phyloP scores from a whole-genome alignment of 495 filamentous ascomycete genomes.

The Astrocystis sublimbata region DNA sequence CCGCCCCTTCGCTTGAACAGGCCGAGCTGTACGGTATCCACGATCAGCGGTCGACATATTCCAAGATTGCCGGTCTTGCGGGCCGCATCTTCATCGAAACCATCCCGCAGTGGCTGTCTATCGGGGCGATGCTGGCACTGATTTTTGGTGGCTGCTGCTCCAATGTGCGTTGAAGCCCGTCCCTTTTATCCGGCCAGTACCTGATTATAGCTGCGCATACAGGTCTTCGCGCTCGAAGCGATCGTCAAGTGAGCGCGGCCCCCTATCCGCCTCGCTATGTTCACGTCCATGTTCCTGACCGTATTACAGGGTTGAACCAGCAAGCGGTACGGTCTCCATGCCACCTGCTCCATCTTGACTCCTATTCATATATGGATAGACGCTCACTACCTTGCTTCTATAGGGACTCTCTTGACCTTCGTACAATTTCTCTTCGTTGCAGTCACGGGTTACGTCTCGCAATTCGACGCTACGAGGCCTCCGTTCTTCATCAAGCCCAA shows the following conservation, averaged over 20 bases:
- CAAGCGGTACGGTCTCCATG: slow-evolving; percentile 49
- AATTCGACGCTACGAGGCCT: slow-evolving; percentile 58
- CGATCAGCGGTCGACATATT: slow-evolving; percentile 54
- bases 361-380: slow-evolving; percentile 9
- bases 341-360: slow-evolving; percentile 1
- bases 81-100: slow-evolving; percentile 60
- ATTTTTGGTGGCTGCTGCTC: slow-evolving; percentile 98
- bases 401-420: slow-evolving; percentile 88
- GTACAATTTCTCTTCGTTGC: slow-evolving; percentile 89
- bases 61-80: slow-evolving; percentile 54
- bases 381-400: slow-evolving; percentile 16
- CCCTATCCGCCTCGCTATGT: slow-evolving; percentile 17
- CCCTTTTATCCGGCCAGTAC: slow-evolving; percentile 4
- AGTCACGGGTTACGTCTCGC: slow-evolving; percentile 72
- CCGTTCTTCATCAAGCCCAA: slow-evolving; percentile 73
- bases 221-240: slow-evolving; percentile 92
- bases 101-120: slow-evolving; percentile 66
- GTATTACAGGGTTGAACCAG: slow-evolving; percentile 56
- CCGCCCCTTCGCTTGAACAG: slow-evolving; percentile 56
- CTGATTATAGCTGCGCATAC: slow-evolving; percentile 26
- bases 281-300: slow-evolving; percentile 26
- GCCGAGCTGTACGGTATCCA: slow-evolving; percentile 58
- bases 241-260: slow-evolving; percentile 77
- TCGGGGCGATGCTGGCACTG: slow-evolving; percentile 72
- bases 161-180: slow-evolving; percentile 62